phyloP scores from a whole-genome alignment of 139 green algal species.

The Mychonastes homosphaera region DNA sequence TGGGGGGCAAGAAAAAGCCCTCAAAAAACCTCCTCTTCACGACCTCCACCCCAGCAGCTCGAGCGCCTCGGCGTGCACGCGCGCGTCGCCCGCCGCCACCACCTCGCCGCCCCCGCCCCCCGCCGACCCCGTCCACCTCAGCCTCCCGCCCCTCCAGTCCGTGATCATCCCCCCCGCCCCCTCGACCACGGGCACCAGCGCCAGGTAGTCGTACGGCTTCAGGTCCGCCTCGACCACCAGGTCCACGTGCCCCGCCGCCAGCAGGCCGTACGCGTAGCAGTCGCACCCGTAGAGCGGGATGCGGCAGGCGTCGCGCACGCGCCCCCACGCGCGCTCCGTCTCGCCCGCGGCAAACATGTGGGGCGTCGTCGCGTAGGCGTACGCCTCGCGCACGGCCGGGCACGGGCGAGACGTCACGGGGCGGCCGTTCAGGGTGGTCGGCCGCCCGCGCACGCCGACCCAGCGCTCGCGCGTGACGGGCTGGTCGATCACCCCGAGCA shows the following conservation, averaged over 20 bases:
- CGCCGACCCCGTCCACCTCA: slow-evolving; percentile 30
- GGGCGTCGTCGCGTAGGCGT: slow-evolving; percentile 64
- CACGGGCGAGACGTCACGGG: slow-evolving; percentile 38
- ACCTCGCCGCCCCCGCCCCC: slow-evolving; percentile 61
- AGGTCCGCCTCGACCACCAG: slow-evolving; percentile 90
- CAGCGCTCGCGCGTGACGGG: slow-evolving; percentile 82
- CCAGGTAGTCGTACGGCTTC: slow-evolving; percentile 97
- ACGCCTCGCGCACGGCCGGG: slow-evolving; percentile 26
- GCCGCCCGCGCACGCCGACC: slow-evolving; percentile 67
- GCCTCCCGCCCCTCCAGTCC: slow-evolving; percentile 72
- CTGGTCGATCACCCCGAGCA: slow-evolving; percentile 95
- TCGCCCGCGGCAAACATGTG: slow-evolving; percentile 68
- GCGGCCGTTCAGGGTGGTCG: slow-evolving; percentile 78
- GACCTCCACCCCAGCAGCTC: slow-evolving; percentile 42
- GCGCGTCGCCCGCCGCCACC: slow-evolving; percentile 58
- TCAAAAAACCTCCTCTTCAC: too few species aligned
- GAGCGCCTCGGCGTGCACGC: slow-evolving; percentile 46
- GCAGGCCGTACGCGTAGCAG: slow-evolving; percentile 97
- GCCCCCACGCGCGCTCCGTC: slow-evolving; percentile 46
- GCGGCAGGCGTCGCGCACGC: slow-evolving; percentile 53
- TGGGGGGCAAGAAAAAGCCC: too few species aligned
- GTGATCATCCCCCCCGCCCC: slow-evolving; percentile 87
- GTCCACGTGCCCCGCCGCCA: slow-evolving; percentile 75
- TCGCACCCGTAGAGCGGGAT: slow-evolving; percentile 93
- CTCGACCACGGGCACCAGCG: slow-evolving; percentile 87